Evolutionary conservation across 2,329 filamentous ascomycete species (phyloP), one percentile per base, ranked within the genome.

Genomic region (Monilinia fructigena): DNA sequence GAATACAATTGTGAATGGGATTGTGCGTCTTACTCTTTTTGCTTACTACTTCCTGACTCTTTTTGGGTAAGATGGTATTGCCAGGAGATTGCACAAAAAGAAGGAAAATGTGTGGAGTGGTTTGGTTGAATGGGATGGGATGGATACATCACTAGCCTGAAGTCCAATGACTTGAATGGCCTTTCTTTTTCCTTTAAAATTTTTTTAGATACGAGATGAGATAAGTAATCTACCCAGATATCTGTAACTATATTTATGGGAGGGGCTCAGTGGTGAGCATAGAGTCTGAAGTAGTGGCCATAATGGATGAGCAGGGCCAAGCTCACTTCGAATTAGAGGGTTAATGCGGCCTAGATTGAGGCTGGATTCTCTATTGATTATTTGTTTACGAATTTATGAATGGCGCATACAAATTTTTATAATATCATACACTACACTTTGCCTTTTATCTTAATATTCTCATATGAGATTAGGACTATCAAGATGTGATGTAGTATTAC

Each of bases 321-420:
- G 23, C 20, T 12, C 11, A 47, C 45, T n/a, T 47, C 18, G 4
- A 7, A 47, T 47, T 14, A 50, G 20, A 50, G 47, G 47, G 47
- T 50, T 50, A 23, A 50, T 50, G 20, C n/a, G n/a, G 47, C n/a
- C 47, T 50, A 23, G 47, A 50, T 50, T 50, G 47, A 50, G 47
- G 47, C 47, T n/a, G 47, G 20, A 50, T 7, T 23, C 20, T 50
- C 20, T 12, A 23, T 50, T 12, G 3, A 45, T 47, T 50, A 23
- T 8, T 10, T 23, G 4, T 23, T 50, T 50, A 50, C 20, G 20
- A 23, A 50, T 50, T 50, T 50, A 50, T 11, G 47, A 11, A 23
- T 50, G n/a, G 20, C 8, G 20, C 18, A 47, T 47, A 47, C 20
- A 20, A 20, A 40, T 3, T 40, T 14, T 40, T 20, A 47, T 47